Evolutionary conservation across 2,329 filamentous ascomycete genomes (phyloP), one percentile per base, ranked within the genome.

Genomic region (Phaeosphaeria sp.): DNA sequence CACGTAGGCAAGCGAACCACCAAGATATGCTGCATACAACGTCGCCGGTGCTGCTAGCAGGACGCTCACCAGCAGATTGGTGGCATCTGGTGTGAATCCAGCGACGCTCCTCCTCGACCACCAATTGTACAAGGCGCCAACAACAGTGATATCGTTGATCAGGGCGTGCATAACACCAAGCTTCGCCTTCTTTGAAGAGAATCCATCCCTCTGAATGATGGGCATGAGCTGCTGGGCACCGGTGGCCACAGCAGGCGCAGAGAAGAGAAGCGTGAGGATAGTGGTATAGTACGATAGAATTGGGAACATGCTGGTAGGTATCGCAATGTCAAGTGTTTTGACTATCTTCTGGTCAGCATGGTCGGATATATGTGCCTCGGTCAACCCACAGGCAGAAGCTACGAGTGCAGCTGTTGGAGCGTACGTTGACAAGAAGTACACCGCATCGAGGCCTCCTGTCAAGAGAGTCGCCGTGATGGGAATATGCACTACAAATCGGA

Each of bases 391-490:
- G 22, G 66, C 52, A 36, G 72, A 71, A 51, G 67, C 64, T 22
- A 78, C 64, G 21, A 74, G 63, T 33, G 75, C 61, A 24, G 71
- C 64, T 27, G 71, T 75, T 20, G 75, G 67, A n/a, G 74, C 67
- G 52, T 73, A 66, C 18, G 73, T 69, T 0, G 73, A 74, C 22
- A 65, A 56, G 54, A 70, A 67, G 67, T 78, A 72, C 18, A 79
- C 62, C 30, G 74, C 72, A 65, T 82, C 80, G 57, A 82, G 76
- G 44, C 58, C 75, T 49, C 76, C 79, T 36, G 78, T 75, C 15
- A 81, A 69, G 44, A 73, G 64, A 57, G 80, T 74, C 69, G 82
- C 81, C 55, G 80, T 75, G 52, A 83, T 75, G 20, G 81, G 81
- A 67, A 80, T 81, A 69, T 83, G 81, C 45, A 82, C 79, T 11